phyloP scores from a whole-genome alignment of 2,329 filamentous ascomycete species.

The Fusarium guadeloupense region DNA sequence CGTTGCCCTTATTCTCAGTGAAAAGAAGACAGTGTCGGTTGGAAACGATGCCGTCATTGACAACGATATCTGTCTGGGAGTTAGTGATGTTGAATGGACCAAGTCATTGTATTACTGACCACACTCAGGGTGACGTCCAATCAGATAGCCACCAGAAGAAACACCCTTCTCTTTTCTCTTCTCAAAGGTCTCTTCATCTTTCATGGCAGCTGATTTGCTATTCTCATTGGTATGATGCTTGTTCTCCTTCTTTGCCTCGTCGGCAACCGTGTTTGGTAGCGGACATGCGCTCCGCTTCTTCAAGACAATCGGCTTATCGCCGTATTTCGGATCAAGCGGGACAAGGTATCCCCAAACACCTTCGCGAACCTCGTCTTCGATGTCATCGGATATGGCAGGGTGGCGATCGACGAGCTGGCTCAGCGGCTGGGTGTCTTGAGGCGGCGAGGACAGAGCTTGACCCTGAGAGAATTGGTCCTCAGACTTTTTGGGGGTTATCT shows the following conservation, averaged over 20 bases:
- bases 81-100: slow-evolving; percentile 7
- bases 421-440: slow-evolving; percentile 69
- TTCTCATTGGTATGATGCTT: slow-evolving; percentile 54
- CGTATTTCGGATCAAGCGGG: slow-evolving; percentile 77
- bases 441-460: slow-evolving; percentile 66
- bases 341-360: slow-evolving; percentile 97
- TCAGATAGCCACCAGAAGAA: slow-evolving; percentile 84
- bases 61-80: slow-evolving; percentile 65
- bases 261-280: slow-evolving; percentile 58
- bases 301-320: slow-evolving; percentile 73
- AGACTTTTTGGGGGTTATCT: slow-evolving; percentile 60
- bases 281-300: slow-evolving; percentile 78
- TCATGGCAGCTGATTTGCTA: slow-evolving; percentile 57
- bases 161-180: slow-evolving; percentile 67
- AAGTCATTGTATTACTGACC: slow-evolving; percentile 63
- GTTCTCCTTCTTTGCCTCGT: slow-evolving; percentile 49
- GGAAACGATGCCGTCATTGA: slow-evolving; percentile 83
- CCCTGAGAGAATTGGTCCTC: slow-evolving; percentile 58
- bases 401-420: slow-evolving; percentile 80
- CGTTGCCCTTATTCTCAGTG: slow-evolving; percentile 64
- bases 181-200: slow-evolving; percentile 70
- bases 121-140: slow-evolving; percentile 93
- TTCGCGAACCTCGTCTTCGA: slow-evolving; percentile 82
- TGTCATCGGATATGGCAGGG: slow-evolving; percentile 77
- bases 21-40: slow-evolving; percentile 83